Evolutionary conservation across 1,284 basidiomycete genomes (phyloP), one percentile per base, ranked within the genome.

Genomic region (Nidula niveotomentosa): DNA sequence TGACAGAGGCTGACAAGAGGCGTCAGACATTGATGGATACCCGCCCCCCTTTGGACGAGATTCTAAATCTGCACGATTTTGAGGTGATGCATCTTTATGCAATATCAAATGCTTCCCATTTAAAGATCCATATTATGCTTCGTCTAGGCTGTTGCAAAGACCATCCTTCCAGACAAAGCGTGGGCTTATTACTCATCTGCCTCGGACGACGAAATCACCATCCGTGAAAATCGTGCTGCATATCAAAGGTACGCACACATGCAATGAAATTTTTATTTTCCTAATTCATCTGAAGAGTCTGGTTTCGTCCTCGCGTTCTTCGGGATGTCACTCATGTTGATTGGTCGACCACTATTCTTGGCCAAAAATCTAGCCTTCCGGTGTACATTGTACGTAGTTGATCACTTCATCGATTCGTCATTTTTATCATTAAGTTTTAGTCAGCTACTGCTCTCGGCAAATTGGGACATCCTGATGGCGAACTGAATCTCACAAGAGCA

Each of bases 151-250:
- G 84, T 95, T 49, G 92, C 90, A 7, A 83, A 80, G 64, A 72
- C 76, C 57, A 85, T 90, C 7, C 86, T 96, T 79, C 77, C 84
- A 0, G 83, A 86, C 53, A 90, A 91, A 64, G 91, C 90, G 0
- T 95, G 93, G 93, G 93, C 92, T 23, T 96, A 94, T 70, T 94
- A 94, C 66, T 88, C 86, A 36, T 91, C 88, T 13, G 93, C 92
- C 10, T 86, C 92, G 9, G 93, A 95, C 65, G 93, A 94, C 65
- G 93, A 94, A 70, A 91, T 94, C 62, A 95, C 90, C 36, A 84
- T 83, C 70, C 80, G 94, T 23, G 94, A 98, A 71, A 97, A 97
- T 67, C 89, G 90, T 55, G 80, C 85, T 49, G 93, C 93, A 0
- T 98, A 90, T 68, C 92, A 94, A 60, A 76, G 93, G 90, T 84